Evolutionary conservation across 1,284 basidiomycete species (phyloP).

Genomic region (Kalmanozyma brasiliensis): DNA sequence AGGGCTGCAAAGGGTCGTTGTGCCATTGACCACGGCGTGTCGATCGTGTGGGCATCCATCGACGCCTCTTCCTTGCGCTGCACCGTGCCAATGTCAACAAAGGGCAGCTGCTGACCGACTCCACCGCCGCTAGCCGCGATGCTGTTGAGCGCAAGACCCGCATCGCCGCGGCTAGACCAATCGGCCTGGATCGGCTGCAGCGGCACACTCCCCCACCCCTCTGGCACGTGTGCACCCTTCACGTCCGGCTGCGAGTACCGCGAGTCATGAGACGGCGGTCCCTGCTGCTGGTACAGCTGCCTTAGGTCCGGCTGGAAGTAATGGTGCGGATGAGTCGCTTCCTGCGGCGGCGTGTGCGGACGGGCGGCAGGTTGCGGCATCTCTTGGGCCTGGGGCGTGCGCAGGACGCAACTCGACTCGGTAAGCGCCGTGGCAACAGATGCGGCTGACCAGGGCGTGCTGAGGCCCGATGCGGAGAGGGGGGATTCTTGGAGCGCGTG

Average conservation of each 20-base stretch:
- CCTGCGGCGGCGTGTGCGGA: not conserved
- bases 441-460: slow-evolving; percentile 14
- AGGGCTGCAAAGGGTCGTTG: too few species aligned
- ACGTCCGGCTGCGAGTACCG: too few species aligned
- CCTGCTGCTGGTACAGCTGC: too few species aligned
- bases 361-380: not conserved
- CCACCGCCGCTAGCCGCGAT: not conserved
- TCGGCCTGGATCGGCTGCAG: not conserved
- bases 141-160: slow-evolving; percentile 6
- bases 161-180: not conserved
- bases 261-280: too few species aligned
- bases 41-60: too few species aligned
- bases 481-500: slow-evolving; percentile 1
- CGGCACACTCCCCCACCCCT: too few species aligned
- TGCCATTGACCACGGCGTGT: too few species aligned
- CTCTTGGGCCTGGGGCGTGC: slow-evolving; percentile 7
- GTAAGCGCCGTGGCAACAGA: slow-evolving; percentile 7
- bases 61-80: not conserved
- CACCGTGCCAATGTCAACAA: not conserved
- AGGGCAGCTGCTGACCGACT: too few species aligned
- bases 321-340: too few species aligned
- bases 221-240: too few species aligned
- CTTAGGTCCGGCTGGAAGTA: too few species aligned
- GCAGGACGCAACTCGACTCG: slow-evolving; percentile 8
- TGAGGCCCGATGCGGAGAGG: slow-evolving; percentile 3